These are phyloP conservation scores for Talaromyces sp. DNA, from an alignment of 2,329 filamentous ascomycete genomes.

Conservation along the genomic window DNA sequence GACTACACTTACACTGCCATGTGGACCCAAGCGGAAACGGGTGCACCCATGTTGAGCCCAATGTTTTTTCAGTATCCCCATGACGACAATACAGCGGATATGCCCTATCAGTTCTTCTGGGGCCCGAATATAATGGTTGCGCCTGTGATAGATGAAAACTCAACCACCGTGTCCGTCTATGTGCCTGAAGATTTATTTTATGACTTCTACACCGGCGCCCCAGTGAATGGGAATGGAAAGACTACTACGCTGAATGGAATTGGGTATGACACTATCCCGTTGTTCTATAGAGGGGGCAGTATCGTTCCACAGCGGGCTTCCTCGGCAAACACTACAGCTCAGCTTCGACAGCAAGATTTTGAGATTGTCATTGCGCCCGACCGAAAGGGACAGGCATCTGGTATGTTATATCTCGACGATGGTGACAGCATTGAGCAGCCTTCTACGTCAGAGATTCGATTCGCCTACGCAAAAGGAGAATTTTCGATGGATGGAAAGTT, in stretches of 20 bases:
- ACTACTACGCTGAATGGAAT: conserved; percentile 49
- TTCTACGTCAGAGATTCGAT: not conserved
- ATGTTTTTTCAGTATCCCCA: conserved; percentile 71
- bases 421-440: conserved; percentile 52
- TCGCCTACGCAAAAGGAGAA: not conserved
- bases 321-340: conserved; percentile 63
- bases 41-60: conserved; percentile 67
- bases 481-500: not conserved
- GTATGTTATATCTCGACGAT: conserved; percentile 75
- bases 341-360: conserved; percentile 65
- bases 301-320: conserved; percentile 59
- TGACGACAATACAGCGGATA: conserved; percentile 54
- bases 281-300: conserved; percentile 63
- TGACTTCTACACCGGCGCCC: conserved; percentile 58
- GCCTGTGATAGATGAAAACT: conserved; percentile 57
- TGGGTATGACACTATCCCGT: conserved; percentile 58
- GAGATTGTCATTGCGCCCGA: conserved; percentile 69
- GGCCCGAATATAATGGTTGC: conserved; percentile 59
- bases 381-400: conserved; percentile 62
- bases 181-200: conserved; percentile 62
- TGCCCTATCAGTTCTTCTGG: conserved; percentile 62
- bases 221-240: conserved; percentile 50
- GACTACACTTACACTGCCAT: conserved; percentile 78
- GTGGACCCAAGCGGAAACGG: conserved; percentile 61
- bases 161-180: conserved; percentile 57